These are phyloP conservation scores for Stachybotrys echinatus DNA, from an alignment of 2,329 filamentous ascomycete genomes.

Conservation along the genomic window DNA sequence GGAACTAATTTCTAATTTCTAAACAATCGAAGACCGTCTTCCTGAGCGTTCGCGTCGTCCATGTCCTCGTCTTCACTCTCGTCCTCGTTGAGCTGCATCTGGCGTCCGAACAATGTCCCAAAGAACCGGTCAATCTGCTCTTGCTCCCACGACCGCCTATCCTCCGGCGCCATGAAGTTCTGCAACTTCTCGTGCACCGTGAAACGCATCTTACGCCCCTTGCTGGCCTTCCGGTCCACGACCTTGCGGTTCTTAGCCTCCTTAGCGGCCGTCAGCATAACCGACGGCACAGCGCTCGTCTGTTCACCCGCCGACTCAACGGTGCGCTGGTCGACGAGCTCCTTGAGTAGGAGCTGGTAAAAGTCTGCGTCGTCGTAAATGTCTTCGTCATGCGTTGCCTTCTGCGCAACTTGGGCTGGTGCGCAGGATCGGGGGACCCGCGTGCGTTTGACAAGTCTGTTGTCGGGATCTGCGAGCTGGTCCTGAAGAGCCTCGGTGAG, in stretches of 20 bases:
- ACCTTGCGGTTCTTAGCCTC: slow-evolving; percentile 76
- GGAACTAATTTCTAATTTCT: slow-evolving; percentile 25
- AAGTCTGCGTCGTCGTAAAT: slow-evolving; percentile 95
- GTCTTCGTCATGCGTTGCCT: slow-evolving; percentile 49
- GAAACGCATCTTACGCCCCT: slow-evolving; percentile 89
- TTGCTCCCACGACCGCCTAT: slow-evolving; percentile 73
- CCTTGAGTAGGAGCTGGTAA: slow-evolving; percentile 88
- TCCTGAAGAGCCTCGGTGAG: slow-evolving; percentile 64
- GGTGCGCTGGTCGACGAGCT: slow-evolving; percentile 85
- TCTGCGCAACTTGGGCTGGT: slow-evolving; percentile 58
- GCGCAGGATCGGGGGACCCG: slow-evolving; percentile 72
- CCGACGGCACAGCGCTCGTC: slow-evolving; percentile 41
- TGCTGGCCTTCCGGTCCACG: slow-evolving; percentile 91
- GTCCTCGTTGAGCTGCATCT: slow-evolving; percentile 59
- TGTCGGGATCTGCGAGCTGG: slow-evolving; percentile 60
- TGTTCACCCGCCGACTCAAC: slow-evolving; percentile 54
- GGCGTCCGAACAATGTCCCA: slow-evolving; percentile 67
- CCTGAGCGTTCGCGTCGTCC: slow-evolving; percentile 47
- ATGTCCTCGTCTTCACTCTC: slow-evolving; percentile 45
- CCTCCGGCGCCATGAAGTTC: slow-evolving; percentile 95
- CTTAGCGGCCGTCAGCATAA: slow-evolving; percentile 63
- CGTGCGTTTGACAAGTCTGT: slow-evolving; percentile 62
- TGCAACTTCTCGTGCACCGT: slow-evolving; percentile 95
- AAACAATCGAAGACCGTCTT: slow-evolving; percentile 49
- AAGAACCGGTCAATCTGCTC: slow-evolving; percentile 75